Evolutionary conservation across 768 basidiomycete species (phyloP).

Genomic region (Rhodotorula sphaerocarpa): DNA sequence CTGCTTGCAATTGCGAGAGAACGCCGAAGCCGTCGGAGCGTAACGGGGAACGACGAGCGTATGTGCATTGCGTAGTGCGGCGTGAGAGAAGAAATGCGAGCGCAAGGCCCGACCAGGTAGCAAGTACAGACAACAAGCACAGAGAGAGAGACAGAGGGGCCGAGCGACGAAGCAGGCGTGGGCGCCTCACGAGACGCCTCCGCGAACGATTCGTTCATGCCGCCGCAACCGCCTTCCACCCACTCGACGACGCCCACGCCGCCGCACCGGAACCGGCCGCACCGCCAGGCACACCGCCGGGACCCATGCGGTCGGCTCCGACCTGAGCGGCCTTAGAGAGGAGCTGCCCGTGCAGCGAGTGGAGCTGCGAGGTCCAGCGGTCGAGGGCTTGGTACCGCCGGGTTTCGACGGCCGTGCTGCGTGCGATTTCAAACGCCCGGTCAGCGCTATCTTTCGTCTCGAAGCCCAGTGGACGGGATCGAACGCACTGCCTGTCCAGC

Average conservation of each 20-base stretch:
- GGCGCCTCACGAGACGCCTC: neutral
- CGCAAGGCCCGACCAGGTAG: neutral
- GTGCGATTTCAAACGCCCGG: neutral
- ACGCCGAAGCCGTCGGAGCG: no score
- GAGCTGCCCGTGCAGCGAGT: constrained; percentile 65
- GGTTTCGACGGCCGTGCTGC: constrained; percentile 76
- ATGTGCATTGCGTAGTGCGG: neutral
- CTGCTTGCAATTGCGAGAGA: no score
- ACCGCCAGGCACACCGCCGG: neutral
- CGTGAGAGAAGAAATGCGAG: neutral
- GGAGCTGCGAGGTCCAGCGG: constrained; percentile 74
- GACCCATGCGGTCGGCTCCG: constrained; percentile 15
- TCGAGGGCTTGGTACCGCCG: constrained; percentile 71
- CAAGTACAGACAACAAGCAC: neutral
- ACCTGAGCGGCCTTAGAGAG: constrained; percentile 53
- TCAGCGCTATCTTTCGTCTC: neutral
- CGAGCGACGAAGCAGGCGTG: no score
- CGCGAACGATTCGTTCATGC: neutral
- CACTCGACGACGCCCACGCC: neutral
- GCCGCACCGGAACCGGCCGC: neutral
- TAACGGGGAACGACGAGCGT: no score
- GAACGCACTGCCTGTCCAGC: constrained; percentile 45
- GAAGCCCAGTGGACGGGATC: constrained; percentile 1
- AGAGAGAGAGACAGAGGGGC: no score
- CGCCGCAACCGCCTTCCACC: neutral